A percentile compares a stretch with the other conserved stretches of the same genome.
phyloP scores from a whole-genome alignment of 257 asterid species.

The Agastache rugosa region DNA sequence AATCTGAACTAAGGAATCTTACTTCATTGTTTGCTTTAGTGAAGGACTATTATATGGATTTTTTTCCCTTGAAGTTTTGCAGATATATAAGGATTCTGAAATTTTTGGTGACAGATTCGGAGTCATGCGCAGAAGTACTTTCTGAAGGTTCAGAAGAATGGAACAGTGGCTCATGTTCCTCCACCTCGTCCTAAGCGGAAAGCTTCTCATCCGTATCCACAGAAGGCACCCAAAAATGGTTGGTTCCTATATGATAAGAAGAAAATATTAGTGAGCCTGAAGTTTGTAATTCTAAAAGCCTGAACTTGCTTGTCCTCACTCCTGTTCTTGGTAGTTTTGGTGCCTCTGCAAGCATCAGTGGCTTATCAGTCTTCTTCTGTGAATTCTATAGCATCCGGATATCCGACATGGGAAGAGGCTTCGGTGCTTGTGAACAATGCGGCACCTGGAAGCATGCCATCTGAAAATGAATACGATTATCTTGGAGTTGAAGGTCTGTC shows the following conservation, averaged over 20 bases:
- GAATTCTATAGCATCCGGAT: constrained; percentile 65
- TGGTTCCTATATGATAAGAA: constrained; percentile 32
- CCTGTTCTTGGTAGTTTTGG: constrained; percentile 52
- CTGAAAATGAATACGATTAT: constrained; percentile 64
- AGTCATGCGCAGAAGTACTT: constrained; percentile 99
- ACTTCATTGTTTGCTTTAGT: constrained; percentile 19
- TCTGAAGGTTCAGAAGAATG: constrained; percentile 94
- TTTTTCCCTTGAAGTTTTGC: constrained; percentile 27
- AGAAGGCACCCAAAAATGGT: constrained; percentile 93
- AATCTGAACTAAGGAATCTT: not conserved
- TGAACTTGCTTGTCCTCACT: constrained; percentile 35
- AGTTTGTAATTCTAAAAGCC: constrained; percentile 24
- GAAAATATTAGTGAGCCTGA: constrained; percentile 1
- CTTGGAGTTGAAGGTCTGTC: constrained; percentile 70
- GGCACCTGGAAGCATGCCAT: constrained; percentile 55
- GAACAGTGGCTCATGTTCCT: constrained; percentile 89
- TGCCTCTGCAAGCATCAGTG: constrained; percentile 69
- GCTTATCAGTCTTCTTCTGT: constrained; percentile 65
- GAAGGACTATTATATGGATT: not conserved
- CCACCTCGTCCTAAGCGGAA: constrained; percentile 99
- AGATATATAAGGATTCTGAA: constrained; percentile 10
- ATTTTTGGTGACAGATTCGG: constrained; percentile 64
- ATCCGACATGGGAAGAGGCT: constrained; percentile 73
- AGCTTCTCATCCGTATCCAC: constrained; percentile 98
- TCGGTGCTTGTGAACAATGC: constrained; percentile 57